Percentiles rank a stretch among this genome's conserved stretches.
phyloP scores from a whole-genome alignment of 1,284 basidiomycete genomes.

The Bondarzewia mesenterica region DNA sequence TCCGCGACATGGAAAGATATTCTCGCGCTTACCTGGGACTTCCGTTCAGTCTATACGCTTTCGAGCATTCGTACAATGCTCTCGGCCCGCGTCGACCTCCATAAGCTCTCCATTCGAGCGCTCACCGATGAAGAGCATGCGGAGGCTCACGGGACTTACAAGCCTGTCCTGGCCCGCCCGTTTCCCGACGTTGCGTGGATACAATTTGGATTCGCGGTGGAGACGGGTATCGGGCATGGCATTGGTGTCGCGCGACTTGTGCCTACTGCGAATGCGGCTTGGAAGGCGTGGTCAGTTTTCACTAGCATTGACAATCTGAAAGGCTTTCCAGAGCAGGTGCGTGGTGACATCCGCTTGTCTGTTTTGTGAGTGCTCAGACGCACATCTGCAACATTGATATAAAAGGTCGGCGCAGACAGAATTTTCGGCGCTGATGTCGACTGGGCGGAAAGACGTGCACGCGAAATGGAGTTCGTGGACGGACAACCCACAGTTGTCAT shows the following conservation, averaged over 20 bases:
- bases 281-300: slow-evolving; percentile 51
- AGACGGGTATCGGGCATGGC: slow-evolving; percentile 39
- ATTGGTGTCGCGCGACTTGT: slow-evolving; percentile 53
- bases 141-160: slow-evolving; percentile 20
- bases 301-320: slow-evolving; percentile 52
- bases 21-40: slow-evolving; percentile 56
- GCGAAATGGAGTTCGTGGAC: slow-evolving; percentile 27
- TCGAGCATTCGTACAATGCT: slow-evolving; percentile 36
- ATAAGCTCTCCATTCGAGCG: slow-evolving; percentile 27
- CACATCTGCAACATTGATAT: background rate
- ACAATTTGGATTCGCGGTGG: slow-evolving; percentile 47
- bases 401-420: slow-evolving; percentile 2
- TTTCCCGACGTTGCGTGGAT: slow-evolving; percentile 56
- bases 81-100: slow-evolving; percentile 31
- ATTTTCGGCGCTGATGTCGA: slow-evolving; percentile 32
- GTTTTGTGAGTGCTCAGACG: background rate
- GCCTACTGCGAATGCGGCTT: slow-evolving; percentile 36
- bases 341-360: slow-evolving; percentile 9
- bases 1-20: slow-evolving; percentile 46
- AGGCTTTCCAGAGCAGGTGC: slow-evolving; percentile 37
- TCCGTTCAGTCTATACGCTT: slow-evolving; percentile 49
- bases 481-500: slow-evolving; percentile 40
- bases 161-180: slow-evolving; percentile 30
- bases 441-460: slow-evolving; percentile 29
- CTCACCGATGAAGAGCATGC: background rate